Evolutionary conservation across 306 rosid species (phyloP), one percentile per base, ranked within the genome.

Genomic region (Cucumis cinereus): DNA sequence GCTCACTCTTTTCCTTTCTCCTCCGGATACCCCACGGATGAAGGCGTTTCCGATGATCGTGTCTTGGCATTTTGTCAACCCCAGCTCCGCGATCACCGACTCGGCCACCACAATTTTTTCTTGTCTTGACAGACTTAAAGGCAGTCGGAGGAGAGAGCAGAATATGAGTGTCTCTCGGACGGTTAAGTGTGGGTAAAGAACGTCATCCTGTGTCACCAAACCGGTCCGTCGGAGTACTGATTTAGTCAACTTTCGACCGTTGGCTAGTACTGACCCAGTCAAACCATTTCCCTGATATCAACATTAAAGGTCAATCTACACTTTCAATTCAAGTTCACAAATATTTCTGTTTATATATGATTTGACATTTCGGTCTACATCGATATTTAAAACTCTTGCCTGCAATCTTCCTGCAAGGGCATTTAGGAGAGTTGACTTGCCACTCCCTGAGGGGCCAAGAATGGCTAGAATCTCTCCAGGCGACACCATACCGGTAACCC

Each of bases 361-460:
- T 45, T 45, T 45, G 52, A 45, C 52, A 45, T 0, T 45, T 45
- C 52, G 12, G 6, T 45, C 0, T 4, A 12, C 12, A 45, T 45
- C 52, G 1, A 45, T 45, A 16, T 50, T n/a, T n/a, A 56, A 22
- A 56, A 22, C 0, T 30, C 30, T 56, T 56, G 14, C 72, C 28
- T 84, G 89, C 57, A 91, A 86, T 23, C 97, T 81, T 1, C 97
- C 98, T 0, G 92, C 87, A 0, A 93, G 80, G 0, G 96, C 92
- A 73, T 91, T 93, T 8, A 93, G 86, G 30, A 93, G 91, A 77
- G 98, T 91, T 0, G 97, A 91, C 84, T 93, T 93, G 0, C 98
- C 98, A 40, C 98, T 93, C 0, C 98, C 98, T 0, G 98, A 93
- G 5, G 98, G 98, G 4, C 98, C 98, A 0, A 93, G 89, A 19